Conservation (phyloP, 2,329 filamentous ascomycete species). For the Colletotrichum godetiae region DNA sequence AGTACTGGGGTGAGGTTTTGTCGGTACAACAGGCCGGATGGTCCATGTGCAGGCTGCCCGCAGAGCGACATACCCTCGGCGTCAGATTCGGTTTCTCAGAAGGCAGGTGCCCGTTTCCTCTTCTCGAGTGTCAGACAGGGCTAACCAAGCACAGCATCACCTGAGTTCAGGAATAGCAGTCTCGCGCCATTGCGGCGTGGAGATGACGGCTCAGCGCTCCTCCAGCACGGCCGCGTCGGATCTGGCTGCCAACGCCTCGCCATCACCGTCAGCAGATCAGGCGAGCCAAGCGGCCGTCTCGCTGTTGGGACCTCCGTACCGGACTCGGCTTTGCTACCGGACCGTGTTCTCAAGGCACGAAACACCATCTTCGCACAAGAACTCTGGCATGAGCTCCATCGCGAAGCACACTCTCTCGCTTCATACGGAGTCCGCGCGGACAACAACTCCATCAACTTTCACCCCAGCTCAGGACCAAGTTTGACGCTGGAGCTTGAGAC, state of each 20-base stretch:
- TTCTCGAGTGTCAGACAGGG: neutral
- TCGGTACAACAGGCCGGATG: conserved; percentile 86
- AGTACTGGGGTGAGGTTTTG: conserved; percentile 90
- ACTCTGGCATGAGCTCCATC: conserved; percentile 87
- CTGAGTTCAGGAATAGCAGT: conserved; percentile 75
- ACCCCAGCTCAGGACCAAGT: conserved; percentile 62
- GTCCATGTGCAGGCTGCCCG: conserved; percentile 82
- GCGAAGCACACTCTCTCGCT: conserved; percentile 80
- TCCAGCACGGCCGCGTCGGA: conserved; percentile 72
- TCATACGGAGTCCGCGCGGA: conserved; percentile 76
- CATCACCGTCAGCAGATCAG: conserved; percentile 72
- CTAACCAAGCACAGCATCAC: conserved; percentile 56
- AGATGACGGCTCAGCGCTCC: conserved; percentile 77
- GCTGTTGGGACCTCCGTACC: conserved; percentile 62
- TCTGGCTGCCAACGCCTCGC: conserved; percentile 70
- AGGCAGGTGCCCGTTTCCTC: conserved; percentile 51
- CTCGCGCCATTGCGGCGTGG: conserved; percentile 82
- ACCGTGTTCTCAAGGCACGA: conserved; percentile 78
- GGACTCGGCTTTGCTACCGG: conserved; percentile 71
- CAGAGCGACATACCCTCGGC: conserved; percentile 78
- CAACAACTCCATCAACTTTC: conserved; percentile 67
- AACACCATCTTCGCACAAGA: conserved; percentile 88
- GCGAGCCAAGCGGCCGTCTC: conserved; percentile 68
- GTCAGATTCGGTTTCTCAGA: conserved; percentile 93
- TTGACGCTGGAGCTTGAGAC: conserved; percentile 73